phyloP scores from a whole-genome alignment of 2,329 filamentous ascomycete genomes.

The Monosporascus sp. region DNA sequence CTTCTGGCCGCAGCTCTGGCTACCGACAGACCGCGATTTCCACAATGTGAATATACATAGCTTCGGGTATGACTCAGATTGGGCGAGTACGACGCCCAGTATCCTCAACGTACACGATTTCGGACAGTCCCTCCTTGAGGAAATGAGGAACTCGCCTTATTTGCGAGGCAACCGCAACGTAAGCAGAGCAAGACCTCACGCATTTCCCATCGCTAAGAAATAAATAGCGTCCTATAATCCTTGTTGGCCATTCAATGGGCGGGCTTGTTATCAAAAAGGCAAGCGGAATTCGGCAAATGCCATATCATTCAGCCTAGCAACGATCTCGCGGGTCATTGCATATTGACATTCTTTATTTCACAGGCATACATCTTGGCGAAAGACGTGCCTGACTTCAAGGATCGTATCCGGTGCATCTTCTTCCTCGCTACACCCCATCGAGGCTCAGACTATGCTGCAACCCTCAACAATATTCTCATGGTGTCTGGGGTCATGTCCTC shows the following conservation, averaged over 20 bases:
- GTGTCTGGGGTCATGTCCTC: slow-evolving; percentile 11
- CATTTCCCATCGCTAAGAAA: too few species aligned
- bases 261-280: slow-evolving; percentile 30
- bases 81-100: slow-evolving; percentile 10
- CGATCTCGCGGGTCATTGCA: too few species aligned
- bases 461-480: slow-evolving; percentile 20
- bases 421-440: slow-evolving; percentile 32
- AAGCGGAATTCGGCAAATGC: neutral
- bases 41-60: slow-evolving; percentile 22
- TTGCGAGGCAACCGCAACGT: slow-evolving; percentile 4
- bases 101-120: slow-evolving; percentile 26
- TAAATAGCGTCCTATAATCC: slow-evolving; percentile 18
- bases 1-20: slow-evolving; percentile 37
- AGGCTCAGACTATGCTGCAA: slow-evolving; percentile 24
- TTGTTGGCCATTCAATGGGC: slow-evolving; percentile 26
- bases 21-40: slow-evolving; percentile 28
- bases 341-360: neutral
- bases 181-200: too few species aligned
- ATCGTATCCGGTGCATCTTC: slow-evolving; percentile 23
- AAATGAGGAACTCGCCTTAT: slow-evolving; percentile 21
- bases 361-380: slow-evolving; percentile 18
- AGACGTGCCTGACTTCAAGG: slow-evolving; percentile 8
- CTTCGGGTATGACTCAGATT: slow-evolving; percentile 29
- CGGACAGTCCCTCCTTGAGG: slow-evolving; percentile 21
- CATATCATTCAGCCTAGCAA: too few species aligned